Base-by-base conservation (phyloP, 352 stramenopile genomes). In the Pythium dissimile region DNA sequence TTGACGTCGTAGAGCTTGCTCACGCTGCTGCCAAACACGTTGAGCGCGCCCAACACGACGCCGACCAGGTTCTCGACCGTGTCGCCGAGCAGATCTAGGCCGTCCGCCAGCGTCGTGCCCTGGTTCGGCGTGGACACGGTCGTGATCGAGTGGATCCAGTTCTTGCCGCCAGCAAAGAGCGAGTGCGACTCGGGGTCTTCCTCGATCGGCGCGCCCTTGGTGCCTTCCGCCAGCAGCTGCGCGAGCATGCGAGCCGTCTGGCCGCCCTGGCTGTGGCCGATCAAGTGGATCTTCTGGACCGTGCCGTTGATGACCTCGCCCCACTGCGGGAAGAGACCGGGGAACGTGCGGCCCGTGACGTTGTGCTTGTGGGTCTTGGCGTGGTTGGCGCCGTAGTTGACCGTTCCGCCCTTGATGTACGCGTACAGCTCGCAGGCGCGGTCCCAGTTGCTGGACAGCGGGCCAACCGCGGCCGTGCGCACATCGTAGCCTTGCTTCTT, bases 381-480 rank as follows among this genome's bases (percentile, higher is more conserved):
- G 67, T 81, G 72, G 35, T 67, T 64, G 1, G 34, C 28, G 18
- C 72, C 72, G 48, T 81, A 81, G 59, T 78, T 50, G 28, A 78
- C 69, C 1, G 24, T 52, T 21, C 62, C 65, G 26, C 72, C 72
- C 50, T 76, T 77, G 52, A 81, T 76, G 30, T 71, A 59, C 35
- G 72, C 69, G 60, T 72, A 81, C 1, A 81, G 54, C 44, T 81
- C 72, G 24, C 66, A 78, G 21, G 69, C 72, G 38, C 72, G 72
- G 44, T 81, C 72, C 68, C 71, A 80, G 53, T 77, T 71, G 21
- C 57, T 71, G 13, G 62, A 67, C 51, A 80, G 57, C n/a, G 68
- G 68, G 35, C 67, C 62, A 15, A 77, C 53, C 1, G 24, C 30
- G 7, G 71, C 68, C 23, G 58, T 72, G 38, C 38, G 32, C 27